phyloP scores from a whole-genome alignment of 2,329 filamentous ascomycete genomes.

The Aspergillus amoenus region DNA sequence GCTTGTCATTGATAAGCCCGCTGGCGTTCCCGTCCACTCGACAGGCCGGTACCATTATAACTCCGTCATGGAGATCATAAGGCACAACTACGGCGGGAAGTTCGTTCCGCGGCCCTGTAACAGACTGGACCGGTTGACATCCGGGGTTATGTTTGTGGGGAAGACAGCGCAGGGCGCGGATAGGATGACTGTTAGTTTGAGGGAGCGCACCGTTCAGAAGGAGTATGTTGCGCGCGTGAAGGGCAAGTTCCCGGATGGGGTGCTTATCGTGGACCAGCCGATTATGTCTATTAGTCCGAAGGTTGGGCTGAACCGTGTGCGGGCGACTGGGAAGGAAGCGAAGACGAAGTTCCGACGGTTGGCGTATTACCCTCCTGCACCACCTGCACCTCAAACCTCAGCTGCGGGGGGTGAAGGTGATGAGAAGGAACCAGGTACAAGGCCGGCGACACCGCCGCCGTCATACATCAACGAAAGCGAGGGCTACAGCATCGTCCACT shows the following conservation, averaged over 20 bases:
- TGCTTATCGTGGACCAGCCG: conserved; percentile 88
- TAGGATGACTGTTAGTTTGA: conserved; percentile 72
- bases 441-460: conserved; percentile 34
- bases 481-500: conserved; percentile 93
- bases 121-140: conserved; percentile 88
- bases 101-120: conserved; percentile 76
- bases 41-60: conserved; percentile 96
- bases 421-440: conserved; percentile 22
- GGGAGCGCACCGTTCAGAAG: conserved; percentile 79
- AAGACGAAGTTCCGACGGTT: conserved; percentile 87
- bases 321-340: conserved; percentile 86
- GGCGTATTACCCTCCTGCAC: conserved; percentile 73
- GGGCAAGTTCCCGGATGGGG: conserved; percentile 86
- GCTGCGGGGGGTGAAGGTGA: conserved; percentile 13
- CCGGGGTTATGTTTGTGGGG: conserved; percentile 96
- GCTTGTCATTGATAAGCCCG: conserved; percentile 95
- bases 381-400: not conserved
- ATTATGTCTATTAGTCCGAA: conserved; percentile 94
- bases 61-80: conserved; percentile 89
- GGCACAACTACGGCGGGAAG: conserved; percentile 63
- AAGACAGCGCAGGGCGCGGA: conserved; percentile 82
- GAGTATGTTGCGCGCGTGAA: conserved; percentile 92
- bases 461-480: conserved; percentile 49
- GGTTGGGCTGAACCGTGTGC: conserved; percentile 88
- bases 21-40: conserved; percentile 91